Conservation (phyloP, 1,284 basidiomycete species). For the Phylloboletellus chloephorus region DNA sequence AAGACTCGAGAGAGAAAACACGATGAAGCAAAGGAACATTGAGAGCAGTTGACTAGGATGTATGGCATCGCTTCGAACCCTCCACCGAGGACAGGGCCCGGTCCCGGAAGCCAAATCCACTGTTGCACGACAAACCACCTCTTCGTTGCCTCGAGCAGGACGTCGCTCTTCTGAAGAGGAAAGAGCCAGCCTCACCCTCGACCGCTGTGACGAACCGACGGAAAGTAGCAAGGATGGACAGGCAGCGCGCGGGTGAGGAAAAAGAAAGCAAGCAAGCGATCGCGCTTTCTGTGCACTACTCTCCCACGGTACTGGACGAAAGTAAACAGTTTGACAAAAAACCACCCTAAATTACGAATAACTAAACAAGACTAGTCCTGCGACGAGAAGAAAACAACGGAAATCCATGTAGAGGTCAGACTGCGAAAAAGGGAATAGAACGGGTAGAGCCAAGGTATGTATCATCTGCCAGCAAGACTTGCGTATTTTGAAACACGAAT, state of each 20-base stretch:
- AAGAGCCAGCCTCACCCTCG: constrained; percentile 32
- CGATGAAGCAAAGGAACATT: too few relatives aligned
- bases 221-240: constrained; percentile 33
- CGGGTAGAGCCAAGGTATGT: background rate
- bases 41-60: too few relatives aligned
- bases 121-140: constrained; percentile 49
- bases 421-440: background rate
- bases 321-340: background rate
- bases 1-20: too few relatives aligned
- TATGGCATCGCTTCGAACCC: constrained; percentile 15
- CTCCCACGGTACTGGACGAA: constrained; percentile 17
- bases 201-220: constrained; percentile 18
- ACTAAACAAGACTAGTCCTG: constrained; percentile 11
- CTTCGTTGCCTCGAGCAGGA: constrained; percentile 36
- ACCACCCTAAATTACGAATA: constrained; percentile 26
- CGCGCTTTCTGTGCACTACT: background rate
- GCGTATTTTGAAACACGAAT: constrained; percentile 31
- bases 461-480: constrained; percentile 34
- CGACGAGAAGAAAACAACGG: background rate
- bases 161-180: constrained; percentile 39
- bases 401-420: constrained; percentile 1
- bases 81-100: background rate
- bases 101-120: constrained; percentile 17
- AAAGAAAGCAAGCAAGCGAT: background rate
- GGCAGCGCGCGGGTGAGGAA: constrained; percentile 29